A percentile compares a stretch with the other conserved stretches of the same genome.
phyloP scores from a whole-genome alignment of 129 eudicot species.

The Flaveria linearis region DNA sequence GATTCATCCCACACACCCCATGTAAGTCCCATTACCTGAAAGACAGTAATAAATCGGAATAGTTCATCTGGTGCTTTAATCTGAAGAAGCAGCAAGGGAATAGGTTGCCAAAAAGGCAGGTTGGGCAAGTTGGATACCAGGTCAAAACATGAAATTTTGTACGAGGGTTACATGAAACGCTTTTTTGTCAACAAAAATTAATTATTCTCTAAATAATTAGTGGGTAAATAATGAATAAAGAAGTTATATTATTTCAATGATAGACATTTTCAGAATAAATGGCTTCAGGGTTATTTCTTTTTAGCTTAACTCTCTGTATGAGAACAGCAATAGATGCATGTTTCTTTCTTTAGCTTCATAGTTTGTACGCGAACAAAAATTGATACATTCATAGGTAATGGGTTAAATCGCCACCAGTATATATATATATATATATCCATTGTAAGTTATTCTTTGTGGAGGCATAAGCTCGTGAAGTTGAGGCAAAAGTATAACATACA shows the following conservation, averaged over 20 bases:
- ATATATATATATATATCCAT: not conserved
- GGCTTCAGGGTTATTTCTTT: not conserved
- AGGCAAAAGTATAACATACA: slow-evolving; percentile 1
- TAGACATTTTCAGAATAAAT: not conserved
- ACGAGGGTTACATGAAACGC: not conserved
- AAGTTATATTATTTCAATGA: slow-evolving; percentile 3
- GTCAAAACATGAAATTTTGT: not conserved
- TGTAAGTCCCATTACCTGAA: slow-evolving; percentile 80
- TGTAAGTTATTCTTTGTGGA: not conserved
- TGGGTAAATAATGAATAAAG: not conserved
- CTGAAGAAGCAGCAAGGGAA: not conserved
- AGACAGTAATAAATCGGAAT: slow-evolving; percentile 12
- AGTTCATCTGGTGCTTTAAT: slow-evolving; percentile 17
- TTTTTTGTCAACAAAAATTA: not conserved
- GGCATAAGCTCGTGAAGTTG: not conserved
- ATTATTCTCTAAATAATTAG: not conserved
- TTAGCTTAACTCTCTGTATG: not conserved
- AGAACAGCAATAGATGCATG: not conserved
- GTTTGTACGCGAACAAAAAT: not conserved
- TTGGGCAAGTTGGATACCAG: not conserved
- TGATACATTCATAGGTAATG: not conserved
- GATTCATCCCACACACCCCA: slow-evolving; percentile 95
- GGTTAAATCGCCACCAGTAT: not conserved
- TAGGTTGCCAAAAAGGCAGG: not conserved
- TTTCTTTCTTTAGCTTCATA: not conserved